A percentile compares a stretch with the other conserved stretches of the same genome.
phyloP scores from a whole-genome alignment of 371 early-diverging fungal species.

The Spraguea lophii region DNA sequence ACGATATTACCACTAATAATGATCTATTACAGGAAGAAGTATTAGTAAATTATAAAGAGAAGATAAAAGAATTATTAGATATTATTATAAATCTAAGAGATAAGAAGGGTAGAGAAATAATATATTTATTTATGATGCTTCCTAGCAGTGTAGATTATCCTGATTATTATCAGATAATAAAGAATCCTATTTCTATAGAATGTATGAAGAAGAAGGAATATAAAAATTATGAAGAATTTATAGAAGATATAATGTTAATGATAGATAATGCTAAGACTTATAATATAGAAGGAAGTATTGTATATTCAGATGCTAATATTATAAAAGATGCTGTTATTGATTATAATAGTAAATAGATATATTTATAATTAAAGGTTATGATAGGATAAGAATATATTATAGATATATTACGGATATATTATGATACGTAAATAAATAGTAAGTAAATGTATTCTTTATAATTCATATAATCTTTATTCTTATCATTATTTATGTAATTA shows the following conservation, averaged over 20 bases:
- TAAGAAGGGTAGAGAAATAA: neutral
- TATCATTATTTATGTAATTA: too few relatives aligned
- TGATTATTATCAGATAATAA: conserved; percentile 65
- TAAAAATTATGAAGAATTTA: conserved; percentile 29
- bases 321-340: too few relatives aligned
- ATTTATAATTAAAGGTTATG: too few relatives aligned
- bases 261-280: conserved; percentile 34
- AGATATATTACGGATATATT: too few relatives aligned
- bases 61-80: neutral
- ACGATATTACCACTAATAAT: neutral
- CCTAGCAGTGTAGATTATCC: conserved; percentile 59
- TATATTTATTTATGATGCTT: conserved; percentile 54
- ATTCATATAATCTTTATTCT: too few relatives aligned
- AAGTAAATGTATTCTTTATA: too few relatives aligned
- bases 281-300: conserved; percentile 24
- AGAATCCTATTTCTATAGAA: conserved; percentile 53
- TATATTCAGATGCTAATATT: conserved; percentile 23
- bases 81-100: too few relatives aligned
- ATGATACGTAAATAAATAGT: too few relatives aligned
- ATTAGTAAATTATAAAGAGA: neutral
- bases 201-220: conserved; percentile 32
- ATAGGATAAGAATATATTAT: too few relatives aligned
- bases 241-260: conserved; percentile 31
- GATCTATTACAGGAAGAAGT: neutral
- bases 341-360: too few relatives aligned